Conservation (phyloP, 2,329 filamentous ascomycete genomes). For the Furcasterigmium furcatum region DNA sequence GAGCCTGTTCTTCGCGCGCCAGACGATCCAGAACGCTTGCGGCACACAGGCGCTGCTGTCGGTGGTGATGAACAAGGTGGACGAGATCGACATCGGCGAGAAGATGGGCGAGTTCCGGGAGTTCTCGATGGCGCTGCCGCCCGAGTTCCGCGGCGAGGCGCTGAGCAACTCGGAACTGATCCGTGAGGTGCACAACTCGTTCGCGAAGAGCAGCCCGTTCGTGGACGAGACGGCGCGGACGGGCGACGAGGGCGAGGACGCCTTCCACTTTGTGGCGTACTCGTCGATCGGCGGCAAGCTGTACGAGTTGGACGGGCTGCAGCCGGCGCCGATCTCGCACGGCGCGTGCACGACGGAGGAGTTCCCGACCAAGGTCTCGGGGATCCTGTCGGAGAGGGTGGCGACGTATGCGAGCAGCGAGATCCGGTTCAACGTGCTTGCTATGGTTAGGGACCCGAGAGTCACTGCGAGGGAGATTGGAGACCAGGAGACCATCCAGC, state of each 20-base stretch:
- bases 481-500: slow-evolving; percentile 72
- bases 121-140: slow-evolving; percentile 80
- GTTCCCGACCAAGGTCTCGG: slow-evolving; percentile 78
- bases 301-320: slow-evolving; percentile 93
- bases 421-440: slow-evolving; percentile 94
- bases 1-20: slow-evolving; percentile 86
- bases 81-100: slow-evolving; percentile 67
- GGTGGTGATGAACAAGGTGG: slow-evolving; percentile 82
- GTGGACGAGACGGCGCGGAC: slow-evolving; percentile 81
- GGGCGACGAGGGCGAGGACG: slow-evolving; percentile 73
- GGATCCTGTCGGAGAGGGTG: slow-evolving; percentile 83
- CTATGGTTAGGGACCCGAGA: slow-evolving; percentile 83
- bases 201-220: slow-evolving; percentile 85
- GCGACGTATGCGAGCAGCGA: slow-evolving; percentile 80
- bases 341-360: slow-evolving; percentile 66
- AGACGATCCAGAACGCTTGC: slow-evolving; percentile 98
- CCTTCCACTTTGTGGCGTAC: slow-evolving; percentile 98
- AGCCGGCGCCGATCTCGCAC: slow-evolving; percentile 88
- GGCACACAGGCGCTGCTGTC: slow-evolving; percentile 93
- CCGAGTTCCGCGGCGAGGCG: slow-evolving; percentile 63
- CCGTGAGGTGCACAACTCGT: slow-evolving; percentile 82
- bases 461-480: slow-evolving; percentile 76
- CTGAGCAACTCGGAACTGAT: slow-evolving; percentile 65
- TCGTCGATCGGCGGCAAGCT: slow-evolving; percentile 74
- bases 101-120: slow-evolving; percentile 77